Evolutionary conservation across 768 basidiomycete species (phyloP), one percentile per base, ranked within the genome.

Genomic region (Xanthoconium stramineum): DNA sequence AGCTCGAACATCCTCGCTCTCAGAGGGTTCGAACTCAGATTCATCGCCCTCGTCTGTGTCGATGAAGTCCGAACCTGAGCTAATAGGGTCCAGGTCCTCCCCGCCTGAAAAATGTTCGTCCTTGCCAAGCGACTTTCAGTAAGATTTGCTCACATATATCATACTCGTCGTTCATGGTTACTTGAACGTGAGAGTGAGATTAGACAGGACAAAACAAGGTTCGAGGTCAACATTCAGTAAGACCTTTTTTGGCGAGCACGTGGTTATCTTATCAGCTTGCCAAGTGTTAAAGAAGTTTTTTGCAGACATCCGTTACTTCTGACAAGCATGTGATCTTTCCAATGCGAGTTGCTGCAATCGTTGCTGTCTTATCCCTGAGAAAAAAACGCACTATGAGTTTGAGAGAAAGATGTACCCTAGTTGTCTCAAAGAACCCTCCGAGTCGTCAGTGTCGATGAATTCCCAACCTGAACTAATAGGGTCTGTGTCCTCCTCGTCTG

Each of bases 21-120:
- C 56, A 2, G 62, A 64, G 12, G 17, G 35, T 36, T 64, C 56
- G 5, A 7, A 64, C 8, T 58, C 56, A 20, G 50, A 54, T 33
- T 52, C 53, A 3, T 56, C 56, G 15, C 24, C 30, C 7, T 29
- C 56, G 24, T 55, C 54, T 2, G 55, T 39, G 48, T 42, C n/a
- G 28, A 52, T 11, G 14, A 13, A 24, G 20, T 61, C 62, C 6
- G 62, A 55, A 24, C 45, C 46, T 9, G 56, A 58, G 40, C 45
- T 51, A 28, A 52, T 30, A 13, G 39, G 13, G 30, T 61, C 61
- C 14, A 32, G 24, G 3, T 44, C 42, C 29, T 48, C 47, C 33
- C 53, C 57, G 33, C 50, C 62, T 63, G 47, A 11, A 52, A 62
- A 49, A 3, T 17, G 50, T 49, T 62, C 29, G 37, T 33, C 30